Base-by-base conservation (phyloP, 805 yeast species). In the baker's yeast (Saccharomyces cerevisiae) region DNA sequence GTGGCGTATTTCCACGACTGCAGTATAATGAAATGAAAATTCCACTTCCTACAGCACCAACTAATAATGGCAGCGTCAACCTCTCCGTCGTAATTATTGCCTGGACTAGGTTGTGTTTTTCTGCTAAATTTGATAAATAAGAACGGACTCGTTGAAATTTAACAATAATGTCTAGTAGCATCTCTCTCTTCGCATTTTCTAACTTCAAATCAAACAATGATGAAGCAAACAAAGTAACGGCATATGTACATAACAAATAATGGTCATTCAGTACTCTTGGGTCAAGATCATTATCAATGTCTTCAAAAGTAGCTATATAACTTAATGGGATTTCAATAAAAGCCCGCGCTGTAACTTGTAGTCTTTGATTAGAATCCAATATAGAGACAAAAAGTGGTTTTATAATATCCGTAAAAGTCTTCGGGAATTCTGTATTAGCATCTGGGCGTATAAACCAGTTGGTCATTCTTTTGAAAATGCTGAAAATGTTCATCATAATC, bases 21-120 rank as follows among this genome's bases (percentile, higher is more conserved):
- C 82, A 76, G 52, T 82, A 77, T 24, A 83, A 63, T 0, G 80
- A 78, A 24, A 79, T 55, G 26, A 80, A 71, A 27, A 81, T 63
- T 9, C 80, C 76, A 49, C 78, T 75, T 52, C 82, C 87, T 49
- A 78, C 65, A 5, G 73, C 61, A 4, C 71, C 63, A 8, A 74
- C 65, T 2, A 77, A 53, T 6, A 65, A 53, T 0, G 62, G 55
- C 50, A 76, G 74, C 14, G 65, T 59, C 0, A 50, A 26, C 5
- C 53, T 54, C 24, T 73, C 72, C 4, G 56, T 54, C 0, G 49
- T 43, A 5, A 57, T 52, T 1, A 69, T 60, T 6, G 59, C 57
- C 2, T 53, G 51, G 22, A 67, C 56, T 13, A 57, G 52, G 1
- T 69, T 61, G 29, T 60, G 59, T 11, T 66, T 60, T 13, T 56